Conservation (phyloP, 768 basidiomycete genomes). For the Kwoniella dendrophila region DNA sequence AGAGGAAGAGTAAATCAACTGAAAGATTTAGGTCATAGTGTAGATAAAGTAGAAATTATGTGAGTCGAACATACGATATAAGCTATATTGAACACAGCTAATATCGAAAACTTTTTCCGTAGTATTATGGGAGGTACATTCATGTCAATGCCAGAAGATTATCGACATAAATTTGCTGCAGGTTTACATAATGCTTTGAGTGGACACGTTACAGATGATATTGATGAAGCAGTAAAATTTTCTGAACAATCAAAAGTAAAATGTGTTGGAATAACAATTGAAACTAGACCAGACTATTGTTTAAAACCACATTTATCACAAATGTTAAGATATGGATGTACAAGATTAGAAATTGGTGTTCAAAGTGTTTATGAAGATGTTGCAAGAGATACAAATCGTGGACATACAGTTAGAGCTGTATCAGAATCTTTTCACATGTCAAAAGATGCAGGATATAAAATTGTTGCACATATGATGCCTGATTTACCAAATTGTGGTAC, state of each 20-base stretch:
- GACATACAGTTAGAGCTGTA: conserved; percentile 96
- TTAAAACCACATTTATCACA: conserved; percentile 94
- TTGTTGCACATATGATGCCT: conserved; percentile 99
- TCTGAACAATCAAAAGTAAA: conserved; percentile 98
- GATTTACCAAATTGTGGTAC: conserved; percentile 97
- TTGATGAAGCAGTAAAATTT: conserved; percentile 94
- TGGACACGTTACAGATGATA: conserved; percentile 86
- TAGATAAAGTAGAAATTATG: conserved; percentile 79
- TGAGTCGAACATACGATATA: too few species aligned
- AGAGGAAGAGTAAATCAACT: conserved; percentile 92
- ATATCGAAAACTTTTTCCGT: conserved; percentile 55
- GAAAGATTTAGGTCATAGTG: conserved; percentile 91
- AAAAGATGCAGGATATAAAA: conserved; percentile 99
- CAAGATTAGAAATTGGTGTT: conserved; percentile 95
- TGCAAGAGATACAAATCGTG: conserved; percentile 96
- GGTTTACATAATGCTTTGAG: conserved; percentile 96
- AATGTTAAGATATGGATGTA: conserved; percentile 99
- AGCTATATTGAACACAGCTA: too few species aligned
- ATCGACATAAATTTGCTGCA: conserved; percentile 88
- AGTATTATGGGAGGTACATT: conserved; percentile 99
- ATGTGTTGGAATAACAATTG: conserved; percentile 98
- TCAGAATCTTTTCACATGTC: conserved; percentile 96
- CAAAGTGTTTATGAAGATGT: conserved; percentile 99
- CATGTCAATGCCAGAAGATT: conserved; percentile 99
- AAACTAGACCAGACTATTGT: conserved; percentile 97